These are phyloP conservation scores for Penicillium corylophilum DNA, from an alignment of 2,329 filamentous ascomycete genomes.

Conservation along the genomic window DNA sequence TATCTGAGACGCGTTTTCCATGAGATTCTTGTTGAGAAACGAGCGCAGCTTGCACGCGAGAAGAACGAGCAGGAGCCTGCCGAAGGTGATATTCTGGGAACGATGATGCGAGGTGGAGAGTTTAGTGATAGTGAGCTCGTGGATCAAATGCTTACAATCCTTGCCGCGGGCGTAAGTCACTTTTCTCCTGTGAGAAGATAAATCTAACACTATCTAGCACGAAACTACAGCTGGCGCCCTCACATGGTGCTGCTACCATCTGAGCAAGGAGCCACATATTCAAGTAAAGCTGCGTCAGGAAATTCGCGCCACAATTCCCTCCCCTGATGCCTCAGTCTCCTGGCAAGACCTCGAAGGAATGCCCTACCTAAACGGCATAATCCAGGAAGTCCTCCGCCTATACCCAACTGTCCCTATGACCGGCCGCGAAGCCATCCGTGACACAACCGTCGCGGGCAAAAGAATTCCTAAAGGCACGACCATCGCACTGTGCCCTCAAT, in stretches of 20 bases:
- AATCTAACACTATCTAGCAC: slow-evolving; percentile 29
- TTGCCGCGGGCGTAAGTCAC: slow-evolving; percentile 34
- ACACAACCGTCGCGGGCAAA: slow-evolving; percentile 64
- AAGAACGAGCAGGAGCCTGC: slow-evolving; percentile 37
- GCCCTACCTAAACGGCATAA: slow-evolving; percentile 73
- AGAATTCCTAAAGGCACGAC: slow-evolving; percentile 67
- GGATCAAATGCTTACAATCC: slow-evolving; percentile 41
- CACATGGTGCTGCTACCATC: slow-evolving; percentile 29
- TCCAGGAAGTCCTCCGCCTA: slow-evolving; percentile 69
- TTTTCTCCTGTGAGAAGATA: background rate
- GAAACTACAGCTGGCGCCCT: slow-evolving; percentile 32
- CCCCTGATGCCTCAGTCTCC: slow-evolving; percentile 1
- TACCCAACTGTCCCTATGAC: slow-evolving; percentile 69
- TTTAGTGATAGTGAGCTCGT: slow-evolving; percentile 39
- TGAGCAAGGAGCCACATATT: slow-evolving; percentile 26
- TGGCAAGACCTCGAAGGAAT: slow-evolving; percentile 55
- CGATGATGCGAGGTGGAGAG: slow-evolving; percentile 35
- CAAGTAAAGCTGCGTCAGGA: slow-evolving; percentile 28
- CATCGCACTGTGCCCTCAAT: slow-evolving; percentile 62
- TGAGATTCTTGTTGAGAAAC: slow-evolving; percentile 33
- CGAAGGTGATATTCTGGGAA: slow-evolving; percentile 35
- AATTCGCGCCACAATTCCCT: slow-evolving; percentile 24
- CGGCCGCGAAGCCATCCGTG: slow-evolving; percentile 60
- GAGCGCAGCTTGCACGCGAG: slow-evolving; percentile 17
- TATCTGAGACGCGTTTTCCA: slow-evolving; percentile 32